phyloP scores from a whole-genome alignment of 805 yeast genomes.

The Pichia pseudocactophila region DNA sequence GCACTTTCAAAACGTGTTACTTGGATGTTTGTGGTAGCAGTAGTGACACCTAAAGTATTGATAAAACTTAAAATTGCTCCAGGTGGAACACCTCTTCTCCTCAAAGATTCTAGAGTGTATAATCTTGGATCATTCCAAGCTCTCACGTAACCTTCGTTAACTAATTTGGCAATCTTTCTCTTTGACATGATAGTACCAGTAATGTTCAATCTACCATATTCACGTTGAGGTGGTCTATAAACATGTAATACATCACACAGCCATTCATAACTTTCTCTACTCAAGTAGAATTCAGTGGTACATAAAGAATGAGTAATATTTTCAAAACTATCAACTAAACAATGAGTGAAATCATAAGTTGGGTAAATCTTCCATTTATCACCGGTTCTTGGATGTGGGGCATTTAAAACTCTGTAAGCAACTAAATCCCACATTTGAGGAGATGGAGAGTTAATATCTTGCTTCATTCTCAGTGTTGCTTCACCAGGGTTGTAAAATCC shows the following conservation, averaged over 20 bases:
- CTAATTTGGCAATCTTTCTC: constrained; percentile 91
- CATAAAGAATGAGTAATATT: constrained; percentile 93
- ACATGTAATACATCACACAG: constrained; percentile 91
- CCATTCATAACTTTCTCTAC: constrained; percentile 97
- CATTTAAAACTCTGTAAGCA: constrained; percentile 89
- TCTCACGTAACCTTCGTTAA: constrained; percentile 70
- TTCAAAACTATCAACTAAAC: constrained; percentile 96
- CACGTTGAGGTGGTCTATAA: constrained; percentile 97
- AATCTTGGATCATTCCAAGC: constrained; percentile 99
- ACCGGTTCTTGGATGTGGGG: constrained; percentile 95
- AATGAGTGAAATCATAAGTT: constrained; percentile 97
- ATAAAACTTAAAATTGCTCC: constrained; percentile 92
- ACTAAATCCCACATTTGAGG: constrained; percentile 99
- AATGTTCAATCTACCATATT: constrained; percentile 91
- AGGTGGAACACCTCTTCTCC: constrained; percentile 98
- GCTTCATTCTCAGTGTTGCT: constrained; percentile 95
- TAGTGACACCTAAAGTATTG: constrained; percentile 94
- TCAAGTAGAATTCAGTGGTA: constrained; percentile 87
- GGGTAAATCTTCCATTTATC: constrained; percentile 97
- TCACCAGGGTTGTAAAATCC: constrained; percentile 85
- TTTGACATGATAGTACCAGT: constrained; percentile 93
- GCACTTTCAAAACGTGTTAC: constrained; percentile 82
- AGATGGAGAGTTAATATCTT: constrained; percentile 78
- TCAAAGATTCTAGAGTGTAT: constrained; percentile 87
- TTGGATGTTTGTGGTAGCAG: constrained; percentile 87